Conservation (phyloP, 306 rosid genomes). For the Oxytropis ochrocephala region DNA sequence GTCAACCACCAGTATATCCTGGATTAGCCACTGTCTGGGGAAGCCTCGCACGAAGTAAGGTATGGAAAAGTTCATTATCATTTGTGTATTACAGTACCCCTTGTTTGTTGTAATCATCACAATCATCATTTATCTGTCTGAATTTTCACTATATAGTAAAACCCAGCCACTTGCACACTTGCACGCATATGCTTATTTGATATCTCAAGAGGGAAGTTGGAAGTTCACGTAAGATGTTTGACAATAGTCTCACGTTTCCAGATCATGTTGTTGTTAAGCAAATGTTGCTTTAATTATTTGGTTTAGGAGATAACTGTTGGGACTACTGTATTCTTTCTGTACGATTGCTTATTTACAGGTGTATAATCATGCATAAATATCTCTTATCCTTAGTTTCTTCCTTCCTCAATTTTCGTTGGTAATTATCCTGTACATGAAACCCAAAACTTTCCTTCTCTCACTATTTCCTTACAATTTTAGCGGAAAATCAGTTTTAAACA, state of each 20-base stretch:
- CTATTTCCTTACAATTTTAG: not conserved
- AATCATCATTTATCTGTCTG: not conserved
- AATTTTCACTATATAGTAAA: not conserved
- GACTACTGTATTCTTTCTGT: not conserved
- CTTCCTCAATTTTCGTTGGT: not conserved
- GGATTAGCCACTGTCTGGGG: slow-evolving; percentile 99
- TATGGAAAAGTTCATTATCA: slow-evolving; percentile 22
- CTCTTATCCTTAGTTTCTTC: not conserved
- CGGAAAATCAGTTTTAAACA: not conserved
- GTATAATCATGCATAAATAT: not conserved
- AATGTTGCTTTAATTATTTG: not conserved
- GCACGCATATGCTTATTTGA: slow-evolving; percentile 4
- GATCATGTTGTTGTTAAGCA: not conserved
- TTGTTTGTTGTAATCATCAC: not conserved
- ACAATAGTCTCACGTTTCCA: not conserved
- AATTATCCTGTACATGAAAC: not conserved
- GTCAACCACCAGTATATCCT: slow-evolving; percentile 97
- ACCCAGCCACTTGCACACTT: not conserved
- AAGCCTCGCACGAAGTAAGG: slow-evolving; percentile 99
- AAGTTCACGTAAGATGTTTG: not conserved
- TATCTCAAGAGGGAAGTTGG: not conserved
- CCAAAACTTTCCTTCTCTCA: not conserved
- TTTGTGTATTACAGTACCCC: slow-evolving; percentile 4
- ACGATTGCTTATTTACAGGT: not conserved
- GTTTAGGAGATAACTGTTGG: not conserved